Conservation (phyloP, 495 filamentous ascomycete genomes). For the Penicilliopsis zonata region DNA sequence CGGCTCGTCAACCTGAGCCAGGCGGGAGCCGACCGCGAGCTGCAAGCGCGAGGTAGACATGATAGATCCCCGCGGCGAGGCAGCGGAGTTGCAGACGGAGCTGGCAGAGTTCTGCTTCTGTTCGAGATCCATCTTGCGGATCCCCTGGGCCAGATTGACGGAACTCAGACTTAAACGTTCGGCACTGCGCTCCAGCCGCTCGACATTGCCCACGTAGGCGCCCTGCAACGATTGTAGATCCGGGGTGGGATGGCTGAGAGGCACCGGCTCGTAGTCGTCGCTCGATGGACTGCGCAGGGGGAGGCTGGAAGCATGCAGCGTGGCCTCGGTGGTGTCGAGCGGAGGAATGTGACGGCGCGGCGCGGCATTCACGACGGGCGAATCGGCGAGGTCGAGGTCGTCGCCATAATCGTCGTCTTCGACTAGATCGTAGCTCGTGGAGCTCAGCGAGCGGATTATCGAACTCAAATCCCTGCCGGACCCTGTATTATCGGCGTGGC, state of each 20-base stretch:
- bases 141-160: conserved; percentile 69
- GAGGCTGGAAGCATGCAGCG: conserved; percentile 22
- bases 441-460: conserved; percentile 32
- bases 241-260: conserved; percentile 63
- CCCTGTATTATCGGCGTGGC: too few relatives aligned
- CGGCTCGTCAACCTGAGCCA: conserved; percentile 41
- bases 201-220: conserved; percentile 65
- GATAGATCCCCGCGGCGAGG: conserved; percentile 54
- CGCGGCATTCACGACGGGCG: conserved; percentile 17
- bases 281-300: conserved; percentile 49
- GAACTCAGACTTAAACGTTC: conserved; percentile 69
- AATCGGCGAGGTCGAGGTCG: conserved; percentile 9
- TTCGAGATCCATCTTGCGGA: conserved; percentile 66
- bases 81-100: conserved; percentile 46
- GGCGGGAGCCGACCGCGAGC: conserved; percentile 43
- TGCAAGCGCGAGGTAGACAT: conserved; percentile 42
- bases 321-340: conserved; percentile 17
- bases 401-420: conserved; percentile 34
- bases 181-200: conserved; percentile 69
- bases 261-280: conserved; percentile 42
- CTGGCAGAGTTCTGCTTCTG: conserved; percentile 47
- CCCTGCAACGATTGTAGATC: conserved; percentile 64
- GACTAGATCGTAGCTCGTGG: conserved; percentile 31
- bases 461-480: conserved; percentile 17
- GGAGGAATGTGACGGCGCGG: conserved; percentile 19